Base-by-base conservation (phyloP, 2,329 filamentous ascomycete species). In the Proliferodiscus dingleyae region DNA sequence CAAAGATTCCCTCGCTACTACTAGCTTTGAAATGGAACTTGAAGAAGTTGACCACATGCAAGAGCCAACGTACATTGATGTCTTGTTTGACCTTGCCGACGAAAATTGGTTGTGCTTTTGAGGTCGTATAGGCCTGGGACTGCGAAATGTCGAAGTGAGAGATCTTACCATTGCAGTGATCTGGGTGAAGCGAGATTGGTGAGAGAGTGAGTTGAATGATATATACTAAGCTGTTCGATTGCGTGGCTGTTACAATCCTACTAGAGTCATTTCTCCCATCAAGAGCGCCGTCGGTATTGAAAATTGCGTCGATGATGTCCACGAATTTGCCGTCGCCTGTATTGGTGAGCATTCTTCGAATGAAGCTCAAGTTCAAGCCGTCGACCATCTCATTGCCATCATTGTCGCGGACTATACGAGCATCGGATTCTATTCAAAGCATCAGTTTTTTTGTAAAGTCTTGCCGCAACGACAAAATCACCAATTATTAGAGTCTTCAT, bases 1-100 rank as follows among this genome's bases (percentile, higher is more conserved):
- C 62, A 3, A 75, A 58, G 0, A 68, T 64, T 18, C 58, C 55
- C n/a, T 68, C 65, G 3, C 61, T 61, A 7, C 60, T 37, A 6
- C 55, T 55, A 32, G 66, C 45, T 37, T 59, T 66, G 57, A 77
- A 67, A 50, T 78, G 72, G 39, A 70, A 68, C 37, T 70, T 70
- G 63, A 77, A 78, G 64, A 77, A 78, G 49, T 75, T 75, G 34
- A 73, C 56, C 30, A 68, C 62, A 50, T 76, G 68, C 4, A 75
- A 56, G 2, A 71, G 41, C 68, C 69, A 75, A 2, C 65, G 57
- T 42, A 72, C 61, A 50, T 77, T 71, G 41, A 77, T 53, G 1
- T 64, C 50, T 3, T 58, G 44, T 24, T 64, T 61, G 19, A 62
- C 58, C 24, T 49, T 49, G 13, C 70, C 71, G 8, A 43, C 33